A percentile compares a stretch with the other conserved stretches of the same genome.
phyloP scores from a whole-genome alignment of 306 rosid genomes.

The Dicorynia guianensis region DNA sequence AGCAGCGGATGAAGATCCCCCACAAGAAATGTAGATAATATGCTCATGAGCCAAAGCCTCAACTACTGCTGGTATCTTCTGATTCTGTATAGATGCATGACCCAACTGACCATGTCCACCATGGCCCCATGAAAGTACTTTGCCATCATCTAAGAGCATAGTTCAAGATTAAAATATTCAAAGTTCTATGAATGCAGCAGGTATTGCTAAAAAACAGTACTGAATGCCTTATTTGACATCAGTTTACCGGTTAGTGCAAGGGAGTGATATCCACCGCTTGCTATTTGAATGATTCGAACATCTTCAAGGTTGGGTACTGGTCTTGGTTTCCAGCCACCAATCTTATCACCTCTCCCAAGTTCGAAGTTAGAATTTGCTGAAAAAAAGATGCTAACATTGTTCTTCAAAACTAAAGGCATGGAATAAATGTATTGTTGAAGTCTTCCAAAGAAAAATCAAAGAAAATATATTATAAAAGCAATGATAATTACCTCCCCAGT shows the following conservation, averaged over 20 bases:
- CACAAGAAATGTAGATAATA: conserved; percentile 74
- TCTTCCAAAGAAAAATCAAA: conserved; percentile 12
- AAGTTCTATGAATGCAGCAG: conserved; percentile 5
- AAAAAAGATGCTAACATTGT: conserved; percentile 30
- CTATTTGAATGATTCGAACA: conserved; percentile 69
- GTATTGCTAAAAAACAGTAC: conserved; percentile 18
- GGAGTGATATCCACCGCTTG: conserved; percentile 96
- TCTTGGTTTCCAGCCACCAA: conserved; percentile 92
- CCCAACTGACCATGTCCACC: conserved; percentile 98
- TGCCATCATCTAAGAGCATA: conserved; percentile 73
- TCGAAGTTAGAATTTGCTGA: conserved; percentile 91
- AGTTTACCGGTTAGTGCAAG: conserved; percentile 86
- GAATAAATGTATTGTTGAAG: conserved; percentile 1
- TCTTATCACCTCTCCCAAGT: conserved; percentile 90
- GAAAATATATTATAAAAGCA: conserved; percentile 11
- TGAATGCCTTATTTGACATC: conserved; percentile 14
- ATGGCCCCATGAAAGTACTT: conserved; percentile 96
- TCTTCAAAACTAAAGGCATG: conserved; percentile 35
- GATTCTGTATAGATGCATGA: conserved; percentile 69
- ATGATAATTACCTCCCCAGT: conserved; percentile 85
- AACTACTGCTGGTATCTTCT: conserved; percentile 68
- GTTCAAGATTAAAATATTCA: conserved; percentile 36
- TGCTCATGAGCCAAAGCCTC: conserved; percentile 67
- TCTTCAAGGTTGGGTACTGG: conserved; percentile 76
- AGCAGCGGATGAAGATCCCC: conserved; percentile 92